Conservation (phyloP, 345 rosid species). For the Atalantia buxifolia region DNA sequence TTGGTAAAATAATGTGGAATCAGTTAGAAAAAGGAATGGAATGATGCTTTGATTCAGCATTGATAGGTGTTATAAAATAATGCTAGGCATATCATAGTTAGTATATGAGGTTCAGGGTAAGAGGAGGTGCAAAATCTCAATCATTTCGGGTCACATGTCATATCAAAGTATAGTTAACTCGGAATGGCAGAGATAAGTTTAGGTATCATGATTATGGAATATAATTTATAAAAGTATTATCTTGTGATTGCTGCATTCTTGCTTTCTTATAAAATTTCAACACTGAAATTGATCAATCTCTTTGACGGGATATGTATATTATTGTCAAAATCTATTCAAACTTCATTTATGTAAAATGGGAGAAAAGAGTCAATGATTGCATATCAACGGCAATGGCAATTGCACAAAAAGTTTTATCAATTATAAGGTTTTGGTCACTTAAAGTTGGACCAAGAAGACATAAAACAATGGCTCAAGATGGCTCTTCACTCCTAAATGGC, state of each 20-base stretch:
- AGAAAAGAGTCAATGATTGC: background rate
- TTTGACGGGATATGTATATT: background rate
- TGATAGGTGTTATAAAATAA: background rate
- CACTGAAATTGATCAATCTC: slow-evolving; percentile 2
- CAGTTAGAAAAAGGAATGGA: background rate
- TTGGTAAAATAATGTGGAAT: background rate
- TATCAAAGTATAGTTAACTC: slow-evolving; percentile 3
- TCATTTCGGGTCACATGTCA: slow-evolving; percentile 15
- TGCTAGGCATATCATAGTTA: too few species aligned
- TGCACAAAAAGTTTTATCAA: background rate
- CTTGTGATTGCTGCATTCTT: background rate
- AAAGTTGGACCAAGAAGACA: background rate
- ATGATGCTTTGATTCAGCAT: background rate
- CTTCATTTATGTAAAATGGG: background rate
- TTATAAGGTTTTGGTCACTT: background rate
- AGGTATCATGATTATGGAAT: background rate
- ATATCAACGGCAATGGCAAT: background rate
- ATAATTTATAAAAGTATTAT: background rate
- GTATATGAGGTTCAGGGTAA: too few species aligned
- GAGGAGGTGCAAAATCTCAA: slow-evolving; percentile 13
- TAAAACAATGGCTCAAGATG: background rate
- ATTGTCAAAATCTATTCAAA: background rate
- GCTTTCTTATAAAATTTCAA: slow-evolving; percentile 7
- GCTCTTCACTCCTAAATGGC: background rate
- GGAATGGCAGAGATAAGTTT: background rate